Evolutionary conservation across 2,329 filamentous ascomycete genomes (phyloP), one percentile per base, ranked within the genome.

Genomic region (Neopestalotiopsis sp.): DNA sequence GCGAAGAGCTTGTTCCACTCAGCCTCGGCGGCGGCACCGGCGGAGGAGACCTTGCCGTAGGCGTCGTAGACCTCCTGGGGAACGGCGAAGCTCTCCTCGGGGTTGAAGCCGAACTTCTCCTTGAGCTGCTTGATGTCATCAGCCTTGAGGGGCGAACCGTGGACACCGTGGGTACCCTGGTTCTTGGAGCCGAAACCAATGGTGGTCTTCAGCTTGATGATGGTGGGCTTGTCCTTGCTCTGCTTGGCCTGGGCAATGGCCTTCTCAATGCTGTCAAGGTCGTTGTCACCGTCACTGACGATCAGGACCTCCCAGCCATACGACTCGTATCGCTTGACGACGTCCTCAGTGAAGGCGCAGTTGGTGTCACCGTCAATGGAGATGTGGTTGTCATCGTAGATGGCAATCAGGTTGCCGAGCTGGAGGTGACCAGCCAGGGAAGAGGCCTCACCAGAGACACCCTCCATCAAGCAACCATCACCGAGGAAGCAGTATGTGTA

Each of bases 361-460:
- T 96, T 96, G 85, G 93, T 98, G 88, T 97, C 92, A 83, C 96
- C 96, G 80, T 99, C 96, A 80, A 91, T 91, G 77, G 88, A 97
- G 80, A 99, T 98, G 83, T 97, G 93, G 90, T 99, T 99, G 88
- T 99, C 96, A 81, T 99, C 96, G 84, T 95, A 99, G 84, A 99
- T 89, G 83, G 90, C 91, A 84, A 98, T 98, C 79, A 99, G 88
- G 89, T 98, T 99, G 81, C 95, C 96, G 74, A 99, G 91, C 89
- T 98, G 93, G 83, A 98, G 89, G 87, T 99, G 96, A 80, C 96
- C 96, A 75, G 96, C 96, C 75, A 94, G 89, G 71, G 94, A 97
- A 76, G 89, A 94, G 78, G 96, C 95, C 88, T 99, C 96, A 80
- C 90, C 90, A 75, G 96, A 94, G 86, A 99, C 89, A 88, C 96